Conservation (phyloP, 2,329 filamentous ascomycete genomes). For the Paracoccidioides brasiliensis region DNA sequence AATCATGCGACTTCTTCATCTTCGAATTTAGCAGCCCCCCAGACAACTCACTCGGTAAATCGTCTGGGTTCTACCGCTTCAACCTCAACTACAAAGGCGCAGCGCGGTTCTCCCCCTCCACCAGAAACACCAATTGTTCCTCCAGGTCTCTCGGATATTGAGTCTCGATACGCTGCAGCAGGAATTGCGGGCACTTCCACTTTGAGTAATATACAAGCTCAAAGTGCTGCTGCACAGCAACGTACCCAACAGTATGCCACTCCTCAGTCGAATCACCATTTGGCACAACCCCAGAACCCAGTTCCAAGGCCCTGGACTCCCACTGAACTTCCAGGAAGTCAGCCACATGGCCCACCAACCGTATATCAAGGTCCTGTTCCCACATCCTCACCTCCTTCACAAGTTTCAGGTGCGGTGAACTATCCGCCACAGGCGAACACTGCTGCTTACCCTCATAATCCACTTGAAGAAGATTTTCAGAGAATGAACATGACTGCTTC, state of each 20-base stretch:
- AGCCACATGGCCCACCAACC: constrained; percentile 78
- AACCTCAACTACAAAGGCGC: constrained; percentile 82
- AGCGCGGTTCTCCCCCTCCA: constrained; percentile 82
- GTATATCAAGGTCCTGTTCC: constrained; percentile 72
- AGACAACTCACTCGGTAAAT: constrained; percentile 40
- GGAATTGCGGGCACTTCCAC: constrained; percentile 81
- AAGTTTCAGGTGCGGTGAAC: constrained; percentile 22
- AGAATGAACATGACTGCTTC: constrained; percentile 68
- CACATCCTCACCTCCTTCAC: constrained; percentile 22
- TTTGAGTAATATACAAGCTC: constrained; percentile 57
- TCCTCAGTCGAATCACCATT: constrained; percentile 27
- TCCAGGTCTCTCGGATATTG: constrained; percentile 65
- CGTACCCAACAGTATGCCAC: constrained; percentile 64
- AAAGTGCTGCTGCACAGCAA: constrained; percentile 72
- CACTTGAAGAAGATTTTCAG: constrained; percentile 77
- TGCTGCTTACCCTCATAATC: constrained; percentile 44
- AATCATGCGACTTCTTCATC: constrained; percentile 14
- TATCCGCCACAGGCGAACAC: constrained; percentile 15
- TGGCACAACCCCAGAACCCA: constrained; percentile 16
- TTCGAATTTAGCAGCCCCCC: constrained; percentile 37
- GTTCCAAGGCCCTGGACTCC: constrained; percentile 75
- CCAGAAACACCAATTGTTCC: constrained; percentile 80
- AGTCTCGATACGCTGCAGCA: constrained; percentile 79
- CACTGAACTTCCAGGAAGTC: constrained; percentile 74
- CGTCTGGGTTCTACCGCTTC: constrained; percentile 71